Base-by-base conservation (phyloP, 2,329 filamentous ascomycete genomes). In the Aspergillus fijiensis region DNA sequence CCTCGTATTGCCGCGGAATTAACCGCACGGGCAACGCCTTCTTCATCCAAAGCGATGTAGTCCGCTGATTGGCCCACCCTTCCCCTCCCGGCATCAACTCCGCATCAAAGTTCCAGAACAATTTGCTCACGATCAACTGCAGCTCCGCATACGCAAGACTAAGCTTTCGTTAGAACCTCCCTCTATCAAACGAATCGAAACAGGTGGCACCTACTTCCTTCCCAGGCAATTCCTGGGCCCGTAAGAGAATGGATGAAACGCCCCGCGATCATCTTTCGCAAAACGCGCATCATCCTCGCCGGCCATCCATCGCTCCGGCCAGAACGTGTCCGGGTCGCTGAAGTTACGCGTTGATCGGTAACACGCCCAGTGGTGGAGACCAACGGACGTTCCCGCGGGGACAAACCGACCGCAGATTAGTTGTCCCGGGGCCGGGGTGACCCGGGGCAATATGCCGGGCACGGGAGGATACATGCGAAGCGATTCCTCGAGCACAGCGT, bases 401-500 rank as follows among this genome's bases (percentile, higher is more conserved):
- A 35, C 33, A 10, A 35, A 35, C 4, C 10, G 33, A 12, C 33
- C 33, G 33, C 33, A 35, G 33, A 35, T 1, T 69, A 69, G 2
- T 53, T 16, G 5, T 61, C 48, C 0, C 61, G 58, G 11, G 39
- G 49, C 2, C 21, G 25, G 14, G 14, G 9, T n/a, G 39, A 33
- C 21, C 9, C 9, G 27, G 11, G 27, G 51, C 25, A 25, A 23
- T 7, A 29, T 35, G 33, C 29, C 57, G 3, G 71, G 66, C 1
- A 76, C 74, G 0, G 78, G 72, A 0, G 80, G 79, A 2, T 76
- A 74, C 54, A 81, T 65, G 33, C 80, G 76, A 61, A 82, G 69
- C 0, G 75, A 65, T 62, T 83, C 80, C 53, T 82, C 75, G 16
- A 82, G 72, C 55, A 74, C 76, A 1, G 79, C 79, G 5, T 74